phyloP scores from a whole-genome alignment of 805 yeast genomes.

The Yarrowia deformans region DNA sequence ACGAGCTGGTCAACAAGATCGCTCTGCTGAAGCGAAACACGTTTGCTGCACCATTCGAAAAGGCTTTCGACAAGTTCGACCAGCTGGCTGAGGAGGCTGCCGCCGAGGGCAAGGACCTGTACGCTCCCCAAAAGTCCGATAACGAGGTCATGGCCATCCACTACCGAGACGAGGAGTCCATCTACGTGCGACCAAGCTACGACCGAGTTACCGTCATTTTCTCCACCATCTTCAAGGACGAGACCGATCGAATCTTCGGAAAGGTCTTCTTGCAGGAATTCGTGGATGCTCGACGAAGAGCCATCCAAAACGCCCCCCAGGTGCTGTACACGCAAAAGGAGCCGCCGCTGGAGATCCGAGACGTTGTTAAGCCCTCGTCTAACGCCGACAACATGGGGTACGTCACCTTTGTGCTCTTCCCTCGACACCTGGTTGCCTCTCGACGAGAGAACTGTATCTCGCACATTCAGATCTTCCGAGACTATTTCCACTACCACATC shows the following conservation, averaged over 20 bases:
- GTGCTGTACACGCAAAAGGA: slow-evolving; percentile 88
- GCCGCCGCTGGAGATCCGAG: slow-evolving; percentile 87
- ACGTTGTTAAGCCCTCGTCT: slow-evolving; percentile 50
- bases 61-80: slow-evolving; percentile 83
- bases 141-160: slow-evolving; percentile 72
- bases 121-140: slow-evolving; percentile 54
- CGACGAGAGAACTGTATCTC: slow-evolving; percentile 87
- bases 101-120: slow-evolving; percentile 51
- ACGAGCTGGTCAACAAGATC: slow-evolving; percentile 65
- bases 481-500: slow-evolving; percentile 97
- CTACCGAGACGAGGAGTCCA: slow-evolving; percentile 92
- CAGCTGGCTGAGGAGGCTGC: slow-evolving; percentile 57
- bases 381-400: slow-evolving; percentile 59
- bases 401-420: slow-evolving; percentile 62
- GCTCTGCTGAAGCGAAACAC: slow-evolving; percentile 83
- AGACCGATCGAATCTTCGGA: slow-evolving; percentile 76
- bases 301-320: slow-evolving; percentile 98
- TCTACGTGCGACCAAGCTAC: slow-evolving; percentile 87
- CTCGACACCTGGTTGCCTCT: slow-evolving; percentile 67
- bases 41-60: slow-evolving; percentile 90
- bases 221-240: slow-evolving; percentile 93
- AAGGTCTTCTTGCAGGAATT: slow-evolving; percentile 64
- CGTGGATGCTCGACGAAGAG: slow-evolving; percentile 93
- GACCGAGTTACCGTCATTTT: slow-evolving; percentile 97
- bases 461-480: slow-evolving; percentile 90